Base-by-base conservation (phyloP, 2,329 filamentous ascomycete species). In the Colletotrichum noveboracense region DNA sequence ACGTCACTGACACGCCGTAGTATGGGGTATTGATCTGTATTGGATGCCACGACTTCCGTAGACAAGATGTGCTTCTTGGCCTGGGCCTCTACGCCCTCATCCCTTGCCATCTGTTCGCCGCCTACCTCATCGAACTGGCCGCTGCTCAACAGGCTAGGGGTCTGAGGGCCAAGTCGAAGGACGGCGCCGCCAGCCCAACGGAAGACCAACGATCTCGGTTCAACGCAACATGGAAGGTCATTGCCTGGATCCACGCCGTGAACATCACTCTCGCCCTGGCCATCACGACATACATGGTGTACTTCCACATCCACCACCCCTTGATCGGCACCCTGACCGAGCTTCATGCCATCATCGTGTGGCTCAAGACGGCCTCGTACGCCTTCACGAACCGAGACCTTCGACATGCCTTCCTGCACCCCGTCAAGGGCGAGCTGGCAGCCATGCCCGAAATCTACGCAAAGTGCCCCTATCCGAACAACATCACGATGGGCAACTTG, bases 361-460 rank as follows among this genome's bases (percentile, higher is more conserved):
- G 96, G 93, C 91, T 99, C 80, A 99, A 99, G 88, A 96, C 94
- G 36, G 95, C 95, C 78, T 98, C 96, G 0, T 99, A 98, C 82
- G 97, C 96, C 28, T 94, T 98, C 81, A 98, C 97, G 30, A 99
- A 99, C 84, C 93, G 97, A 78, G 97, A 99, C 83, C 91, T 99
- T 38, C 94, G 97, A 55, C 95, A 98, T 82, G 95, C 96, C 21
- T 95, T 95, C 82, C 90, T 98, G 26, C 94, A 97, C 81, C 94
- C 95, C 3, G 87, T 89, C 56, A 89, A 89, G 70, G 90, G 91
- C 76, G 92, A 94, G 74, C 90, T 93, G 66, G 91, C 92, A 61
- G 89, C 91, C 28, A 87, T 98, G 6, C 97, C 97, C 1, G 93
- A 95, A 48, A 88, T 98, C 28, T 99, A 98, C 86, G 88, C 90